These are phyloP conservation scores for Chenopodium album DNA, from an alignment of 148 eudicot species.

Conservation along the genomic window DNA sequence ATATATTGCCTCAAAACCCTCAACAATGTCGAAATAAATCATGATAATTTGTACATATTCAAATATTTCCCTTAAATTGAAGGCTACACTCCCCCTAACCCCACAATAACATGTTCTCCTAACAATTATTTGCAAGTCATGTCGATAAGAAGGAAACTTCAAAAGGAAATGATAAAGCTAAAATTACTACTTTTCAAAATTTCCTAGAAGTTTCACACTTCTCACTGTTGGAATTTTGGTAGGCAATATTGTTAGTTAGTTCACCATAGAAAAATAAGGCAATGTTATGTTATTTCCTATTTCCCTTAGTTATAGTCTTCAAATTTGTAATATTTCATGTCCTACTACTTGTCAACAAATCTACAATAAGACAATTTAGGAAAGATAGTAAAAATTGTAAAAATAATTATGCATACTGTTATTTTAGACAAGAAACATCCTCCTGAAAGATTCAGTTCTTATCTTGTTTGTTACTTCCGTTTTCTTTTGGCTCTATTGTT, in stretches of 20 bases:
- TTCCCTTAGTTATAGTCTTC: not conserved
- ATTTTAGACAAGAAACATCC: too few relatives aligned
- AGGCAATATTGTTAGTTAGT: not conserved
- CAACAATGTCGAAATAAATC: too few relatives aligned
- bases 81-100: not conserved
- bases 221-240: constrained; percentile 4
- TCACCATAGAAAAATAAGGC: not conserved
- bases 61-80: not conserved
- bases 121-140: not conserved
- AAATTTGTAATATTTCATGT: not conserved
- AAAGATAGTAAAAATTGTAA: not conserved
- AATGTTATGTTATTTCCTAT: not conserved
- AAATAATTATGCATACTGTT: not conserved
- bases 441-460: not conserved
- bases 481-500: not conserved
- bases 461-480: not conserved
- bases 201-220: constrained; percentile 25
- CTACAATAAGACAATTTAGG: constrained; percentile 16
- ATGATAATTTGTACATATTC: not conserved
- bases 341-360: not conserved
- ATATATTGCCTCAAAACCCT: too few relatives aligned
- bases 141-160: constrained; percentile 1
- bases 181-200: constrained; percentile 9
- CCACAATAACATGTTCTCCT: not conserved
- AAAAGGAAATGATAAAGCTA: not conserved